Percentiles rank a stretch among this genome's conserved stretches.
These are phyloP conservation scores for Simplicillium aogashimaense DNA, from an alignment of 2,329 filamentous ascomycete genomes.

Conservation along the genomic window DNA sequence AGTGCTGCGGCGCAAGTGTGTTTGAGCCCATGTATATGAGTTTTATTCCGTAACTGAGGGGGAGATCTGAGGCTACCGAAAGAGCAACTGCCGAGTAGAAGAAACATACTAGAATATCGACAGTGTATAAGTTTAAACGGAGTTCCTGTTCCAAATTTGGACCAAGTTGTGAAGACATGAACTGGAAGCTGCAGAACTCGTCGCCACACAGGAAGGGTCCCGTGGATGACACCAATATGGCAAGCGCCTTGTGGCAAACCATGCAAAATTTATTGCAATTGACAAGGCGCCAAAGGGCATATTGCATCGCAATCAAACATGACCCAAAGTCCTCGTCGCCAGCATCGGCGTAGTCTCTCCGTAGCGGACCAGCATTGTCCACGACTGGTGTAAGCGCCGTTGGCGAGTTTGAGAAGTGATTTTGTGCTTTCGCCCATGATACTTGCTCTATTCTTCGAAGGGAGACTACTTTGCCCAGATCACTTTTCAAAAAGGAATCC, in stretches of 20 bases:
- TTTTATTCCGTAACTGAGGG: slow-evolving; percentile 28
- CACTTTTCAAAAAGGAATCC: too few species aligned
- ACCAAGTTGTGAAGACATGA: slow-evolving; percentile 77
- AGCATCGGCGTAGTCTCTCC: neutral
- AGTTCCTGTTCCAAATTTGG: slow-evolving; percentile 82
- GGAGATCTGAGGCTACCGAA: slow-evolving; percentile 31
- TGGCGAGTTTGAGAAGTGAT: too few species aligned
- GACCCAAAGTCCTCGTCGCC: slow-evolving; percentile 33
- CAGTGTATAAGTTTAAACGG: slow-evolving; percentile 65
- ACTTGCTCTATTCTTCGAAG: too few species aligned
- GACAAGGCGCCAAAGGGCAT: slow-evolving; percentile 65
- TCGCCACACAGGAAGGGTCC: slow-evolving; percentile 73
- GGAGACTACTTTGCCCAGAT: too few species aligned
- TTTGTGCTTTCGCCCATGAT: too few species aligned
- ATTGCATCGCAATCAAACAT: slow-evolving; percentile 58
- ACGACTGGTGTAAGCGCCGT: too few species aligned
- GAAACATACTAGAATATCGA: slow-evolving; percentile 76
- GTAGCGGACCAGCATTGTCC: too few species aligned
- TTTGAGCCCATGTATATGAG: slow-evolving; percentile 11
- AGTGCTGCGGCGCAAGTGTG: too few species aligned
- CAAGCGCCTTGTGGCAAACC: slow-evolving; percentile 64
- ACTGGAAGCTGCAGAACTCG: slow-evolving; percentile 75
- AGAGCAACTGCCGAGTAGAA: slow-evolving; percentile 52
- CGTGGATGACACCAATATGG: slow-evolving; percentile 55
- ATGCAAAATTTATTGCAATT: slow-evolving; percentile 82